Evolutionary conservation across 306 rosid genomes (phyloP).

Genomic region (cucumber (Cucumis sativus)): DNA sequence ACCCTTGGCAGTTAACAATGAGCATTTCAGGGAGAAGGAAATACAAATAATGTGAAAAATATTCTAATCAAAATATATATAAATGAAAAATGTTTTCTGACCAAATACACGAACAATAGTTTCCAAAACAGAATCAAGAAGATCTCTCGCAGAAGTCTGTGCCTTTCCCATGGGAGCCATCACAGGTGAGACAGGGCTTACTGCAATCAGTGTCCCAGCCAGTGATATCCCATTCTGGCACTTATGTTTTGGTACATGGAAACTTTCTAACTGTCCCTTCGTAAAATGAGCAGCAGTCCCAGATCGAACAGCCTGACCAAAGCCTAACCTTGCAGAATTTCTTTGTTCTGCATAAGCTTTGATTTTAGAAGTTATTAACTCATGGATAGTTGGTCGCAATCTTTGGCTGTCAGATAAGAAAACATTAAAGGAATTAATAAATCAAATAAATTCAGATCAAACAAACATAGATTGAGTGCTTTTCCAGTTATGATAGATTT

Average conservation of each 20-base stretch:
- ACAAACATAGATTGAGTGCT: neutral
- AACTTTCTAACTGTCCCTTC: constrained; percentile 78
- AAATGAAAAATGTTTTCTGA: constrained; percentile 17
- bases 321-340: constrained; percentile 56
- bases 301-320: constrained; percentile 42
- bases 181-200: constrained; percentile 90
- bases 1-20: constrained; percentile 16
- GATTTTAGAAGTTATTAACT: constrained; percentile 74
- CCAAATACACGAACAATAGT: constrained; percentile 76
- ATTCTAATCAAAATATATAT: neutral
- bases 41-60: neutral
- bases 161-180: constrained; percentile 96
- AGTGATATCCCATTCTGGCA: constrained; percentile 73
- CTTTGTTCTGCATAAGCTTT: constrained; percentile 56
- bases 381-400: constrained; percentile 90
- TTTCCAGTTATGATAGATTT: neutral
- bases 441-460: constrained; percentile 10
- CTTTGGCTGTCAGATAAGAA: constrained; percentile 58
- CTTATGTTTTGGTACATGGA: constrained; percentile 74
- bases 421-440: constrained; percentile 13
- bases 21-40: neutral
- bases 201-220: constrained; percentile 69
- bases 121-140: constrained; percentile 83
- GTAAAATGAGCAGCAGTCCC: constrained; percentile 40
- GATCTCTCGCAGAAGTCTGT: constrained; percentile 73